Base-by-base conservation (phyloP, 768 basidiomycete species). In the Trametes cinnabarina region DNA sequence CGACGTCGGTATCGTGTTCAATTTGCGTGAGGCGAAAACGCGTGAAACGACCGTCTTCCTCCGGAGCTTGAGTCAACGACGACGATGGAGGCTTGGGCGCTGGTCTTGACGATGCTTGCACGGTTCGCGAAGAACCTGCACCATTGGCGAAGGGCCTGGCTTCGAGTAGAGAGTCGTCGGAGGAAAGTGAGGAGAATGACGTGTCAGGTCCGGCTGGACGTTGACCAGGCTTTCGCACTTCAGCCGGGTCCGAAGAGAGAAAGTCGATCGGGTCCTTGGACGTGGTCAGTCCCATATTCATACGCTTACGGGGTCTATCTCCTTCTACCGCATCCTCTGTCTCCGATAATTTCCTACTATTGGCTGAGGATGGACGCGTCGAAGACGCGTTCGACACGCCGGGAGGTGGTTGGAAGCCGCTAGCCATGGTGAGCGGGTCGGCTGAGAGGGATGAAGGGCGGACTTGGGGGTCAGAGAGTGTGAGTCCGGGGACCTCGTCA, bases 261-360 rank as follows among this genome's bases (percentile, higher is more conserved):
- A 79, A 65, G 74, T 76, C 68, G 70, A 73, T 55, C 67, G 68
- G 64, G 63, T 76, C 74, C 48, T 63, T 63, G 22, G 66, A 64
- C 8, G 49, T 43, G 22, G 74, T 71, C 48, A 72, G 70, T 26
- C 85, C 85, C 58, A 76, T 77, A 68, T 90, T 85, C 39, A 83
- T 66, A 63, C 83, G 83, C 74, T 92, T 92, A 57, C 85, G 83
- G 48, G 89, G 88, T 37, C 84, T 87, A 14, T 83, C 87, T 15
- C 82, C 82, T 20, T 85, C 82, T 57, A 65, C 67, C 41, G 66
- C 58, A 51, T 65, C 73, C 35, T 81, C 79, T 49, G 74, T 69
- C 44, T 73, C 71, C 17, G 73, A 74, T 39, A 72, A 61, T 50
- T 73, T 70, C 52, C 75, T 73, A 32, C 74, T 70, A 60, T 72